Conservation (phyloP, 306 rosid genomes). For the Inga leiocalycina region DNA sequence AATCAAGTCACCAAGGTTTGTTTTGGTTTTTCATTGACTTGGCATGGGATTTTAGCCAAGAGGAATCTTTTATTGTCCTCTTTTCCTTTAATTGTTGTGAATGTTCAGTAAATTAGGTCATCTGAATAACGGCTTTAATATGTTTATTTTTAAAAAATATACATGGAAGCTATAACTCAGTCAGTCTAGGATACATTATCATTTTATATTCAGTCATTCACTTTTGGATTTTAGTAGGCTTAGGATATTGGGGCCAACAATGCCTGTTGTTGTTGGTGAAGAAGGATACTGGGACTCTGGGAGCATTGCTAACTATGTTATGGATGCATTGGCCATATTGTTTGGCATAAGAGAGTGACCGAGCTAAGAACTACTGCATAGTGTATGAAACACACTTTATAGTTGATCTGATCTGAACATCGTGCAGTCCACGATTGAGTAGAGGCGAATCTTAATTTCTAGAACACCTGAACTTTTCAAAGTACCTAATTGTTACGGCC, state of each 20-base stretch:
- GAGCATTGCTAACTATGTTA: not conserved
- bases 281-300: not conserved
- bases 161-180: not conserved
- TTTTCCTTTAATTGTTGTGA: not conserved
- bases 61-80: not conserved
- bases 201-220: not conserved
- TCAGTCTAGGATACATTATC: too few species aligned
- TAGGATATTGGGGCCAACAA: not conserved
- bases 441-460: not conserved
- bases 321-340: not conserved
- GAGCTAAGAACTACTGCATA: not conserved
- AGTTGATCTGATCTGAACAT: not conserved
- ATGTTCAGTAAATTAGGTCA: not conserved
- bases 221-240: slow-evolving; percentile 5
- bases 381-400: not conserved
- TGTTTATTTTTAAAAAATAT: not conserved
- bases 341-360: not conserved
- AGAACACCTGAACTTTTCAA: not conserved
- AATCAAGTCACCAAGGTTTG: slow-evolving; percentile 75
- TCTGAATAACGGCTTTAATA: not conserved
- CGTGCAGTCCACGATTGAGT: too few species aligned
- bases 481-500: not conserved
- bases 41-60: not conserved
- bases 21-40: slow-evolving; percentile 16
- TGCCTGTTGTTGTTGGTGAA: not conserved